A percentile compares a stretch with the other conserved stretches of the same genome.
Conservation (phyloP, 1,284 basidiomycete genomes). For the Volvariella volvacea region DNA sequence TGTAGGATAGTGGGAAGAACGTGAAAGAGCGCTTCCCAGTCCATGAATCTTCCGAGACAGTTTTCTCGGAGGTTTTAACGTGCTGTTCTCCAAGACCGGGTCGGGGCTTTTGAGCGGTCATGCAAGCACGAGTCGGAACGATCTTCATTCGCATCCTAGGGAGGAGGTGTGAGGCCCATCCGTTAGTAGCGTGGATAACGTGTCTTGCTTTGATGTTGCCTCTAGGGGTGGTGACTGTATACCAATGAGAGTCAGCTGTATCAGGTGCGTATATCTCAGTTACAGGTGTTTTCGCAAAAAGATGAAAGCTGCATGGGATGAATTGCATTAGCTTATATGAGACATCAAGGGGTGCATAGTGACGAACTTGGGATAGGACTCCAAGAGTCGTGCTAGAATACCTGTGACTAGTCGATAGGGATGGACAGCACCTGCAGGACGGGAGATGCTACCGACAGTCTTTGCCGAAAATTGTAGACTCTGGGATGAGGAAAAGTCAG, state of each 20-base stretch:
- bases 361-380: conserved; percentile 25
- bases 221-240: conserved; percentile 44
- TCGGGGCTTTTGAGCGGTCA: conserved; percentile 60
- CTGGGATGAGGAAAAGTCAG: conserved; percentile 20
- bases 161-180: conserved; percentile 64
- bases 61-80: conserved; percentile 20
- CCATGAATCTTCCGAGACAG: conserved; percentile 13
- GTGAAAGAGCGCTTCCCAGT: conserved; percentile 44
- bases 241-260: conserved; percentile 18
- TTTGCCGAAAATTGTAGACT: conserved; percentile 33
- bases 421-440: conserved; percentile 46
- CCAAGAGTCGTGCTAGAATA: conserved; percentile 40
- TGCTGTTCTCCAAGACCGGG: conserved; percentile 18
- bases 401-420: conserved; percentile 54
- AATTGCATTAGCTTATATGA: neutral
- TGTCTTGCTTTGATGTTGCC: conserved; percentile 50
- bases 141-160: conserved; percentile 55
- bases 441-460: conserved; percentile 40
- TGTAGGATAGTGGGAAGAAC: conserved; percentile 40
- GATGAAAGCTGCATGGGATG: conserved; percentile 29
- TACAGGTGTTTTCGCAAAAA: conserved; percentile 47
- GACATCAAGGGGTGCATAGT: neutral
- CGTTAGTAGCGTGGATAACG: conserved; percentile 78
- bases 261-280: conserved; percentile 27
- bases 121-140: conserved; percentile 53